A percentile compares a stretch with the other conserved stretches of the same genome.
Evolutionary conservation across 2,329 filamentous ascomycete species (phyloP).

Genomic region (Dothistroma septosporum): DNA sequence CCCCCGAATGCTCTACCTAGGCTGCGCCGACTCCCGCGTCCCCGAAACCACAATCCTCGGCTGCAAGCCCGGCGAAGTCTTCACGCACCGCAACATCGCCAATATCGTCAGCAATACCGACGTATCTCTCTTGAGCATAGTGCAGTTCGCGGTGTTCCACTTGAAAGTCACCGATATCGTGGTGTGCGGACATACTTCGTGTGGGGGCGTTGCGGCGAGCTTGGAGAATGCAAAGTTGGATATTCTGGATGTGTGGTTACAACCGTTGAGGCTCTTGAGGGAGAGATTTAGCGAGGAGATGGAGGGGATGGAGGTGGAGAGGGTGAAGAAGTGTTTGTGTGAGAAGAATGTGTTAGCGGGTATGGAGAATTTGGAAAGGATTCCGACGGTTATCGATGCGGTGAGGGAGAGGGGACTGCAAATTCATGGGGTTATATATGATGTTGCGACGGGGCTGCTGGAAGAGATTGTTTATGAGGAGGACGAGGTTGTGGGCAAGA

Average conservation of each 20-base stretch:
- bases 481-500: conserved; percentile 27
- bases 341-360: conserved; percentile 73
- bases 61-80: conserved; percentile 76
- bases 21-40: conserved; percentile 80
- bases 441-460: conserved; percentile 56
- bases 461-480: conserved; percentile 46
- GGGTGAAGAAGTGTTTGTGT: conserved; percentile 58
- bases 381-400: conserved; percentile 65
- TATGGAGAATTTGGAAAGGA: conserved; percentile 63
- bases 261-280: conserved; percentile 53
- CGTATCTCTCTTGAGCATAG: conserved; percentile 68
- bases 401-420: conserved; percentile 65
- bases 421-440: conserved; percentile 75
- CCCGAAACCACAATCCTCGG: conserved; percentile 79
- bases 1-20: conserved; percentile 72
- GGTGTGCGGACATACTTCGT: conserved; percentile 58
- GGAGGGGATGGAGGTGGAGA: conserved; percentile 39
- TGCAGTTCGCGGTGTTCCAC: conserved; percentile 72
- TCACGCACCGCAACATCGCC: conserved; percentile 87
- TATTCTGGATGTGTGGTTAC: conserved; percentile 58
- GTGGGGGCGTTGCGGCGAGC: conserved; percentile 56
- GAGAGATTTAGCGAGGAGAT: conserved; percentile 52
- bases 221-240: conserved; percentile 56
- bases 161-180: conserved; percentile 64
- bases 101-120: conserved; percentile 75